Evolutionary conservation across 2,329 filamentous ascomycete species (phyloP).

Genomic region (Claviceps maximensis): DNA sequence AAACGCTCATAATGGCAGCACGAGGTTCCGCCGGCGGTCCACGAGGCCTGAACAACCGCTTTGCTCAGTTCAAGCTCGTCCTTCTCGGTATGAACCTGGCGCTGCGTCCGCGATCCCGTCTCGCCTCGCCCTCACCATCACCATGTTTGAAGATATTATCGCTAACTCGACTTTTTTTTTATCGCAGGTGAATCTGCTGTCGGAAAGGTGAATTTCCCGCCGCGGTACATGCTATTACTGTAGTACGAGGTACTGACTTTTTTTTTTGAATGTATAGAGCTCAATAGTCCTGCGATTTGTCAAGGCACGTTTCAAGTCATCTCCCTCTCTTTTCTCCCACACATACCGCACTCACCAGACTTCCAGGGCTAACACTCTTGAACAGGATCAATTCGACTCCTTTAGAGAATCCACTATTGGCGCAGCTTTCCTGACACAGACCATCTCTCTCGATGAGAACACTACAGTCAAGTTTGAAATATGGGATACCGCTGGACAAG

Average conservation of each 20-base stretch:
- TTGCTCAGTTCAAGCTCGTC: slow-evolving; percentile 98
- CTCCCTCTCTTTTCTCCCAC: neutral
- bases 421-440: slow-evolving; percentile 97
- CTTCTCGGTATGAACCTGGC: slow-evolving; percentile 61
- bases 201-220: slow-evolving; percentile 60
- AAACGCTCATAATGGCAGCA: slow-evolving; percentile 56
- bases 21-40: slow-evolving; percentile 54
- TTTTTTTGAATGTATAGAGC: slow-evolving; percentile 52
- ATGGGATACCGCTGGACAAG: slow-evolving; percentile 97
- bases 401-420: slow-evolving; percentile 97
- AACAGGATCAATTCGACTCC: slow-evolving; percentile 91
- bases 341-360: neutral
- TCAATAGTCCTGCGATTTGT: slow-evolving; percentile 97
- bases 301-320: slow-evolving; percentile 52
- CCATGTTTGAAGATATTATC: neutral
- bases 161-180: slow-evolving; percentile 8
- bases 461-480: slow-evolving; percentile 99
- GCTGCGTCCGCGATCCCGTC: neutral
- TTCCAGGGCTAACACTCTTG: neutral
- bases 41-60: slow-evolving; percentile 62
- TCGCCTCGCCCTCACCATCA: neutral
- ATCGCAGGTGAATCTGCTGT: slow-evolving; percentile 85
- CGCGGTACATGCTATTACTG: neutral
- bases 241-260: slow-evolving; percentile 10
- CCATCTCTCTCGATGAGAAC: slow-evolving; percentile 92